Percentiles rank a stretch among this genome's conserved stretches.
Evolutionary conservation across 2,329 filamentous ascomycete species (phyloP).

Genomic region (Rhexocercosporidium sp.): DNA sequence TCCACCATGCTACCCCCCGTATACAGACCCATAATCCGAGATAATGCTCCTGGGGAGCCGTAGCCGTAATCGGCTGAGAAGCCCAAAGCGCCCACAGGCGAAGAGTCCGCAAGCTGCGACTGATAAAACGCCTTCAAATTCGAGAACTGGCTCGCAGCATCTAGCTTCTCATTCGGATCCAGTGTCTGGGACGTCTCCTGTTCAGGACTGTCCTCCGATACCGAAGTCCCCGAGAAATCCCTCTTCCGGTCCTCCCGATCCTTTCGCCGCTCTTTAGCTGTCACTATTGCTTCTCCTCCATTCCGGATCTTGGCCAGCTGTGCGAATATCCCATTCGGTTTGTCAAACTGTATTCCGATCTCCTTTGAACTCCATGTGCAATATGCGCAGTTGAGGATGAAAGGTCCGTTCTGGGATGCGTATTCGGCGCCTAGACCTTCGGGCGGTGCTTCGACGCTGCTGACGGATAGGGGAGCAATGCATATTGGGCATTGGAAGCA

Average conservation of each 20-base stretch:
- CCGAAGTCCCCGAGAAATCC: conserved; percentile 31
- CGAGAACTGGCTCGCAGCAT: conserved; percentile 73
- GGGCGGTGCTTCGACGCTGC: conserved; percentile 62
- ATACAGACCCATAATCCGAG: conserved; percentile 91
- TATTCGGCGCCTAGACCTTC: conserved; percentile 43
- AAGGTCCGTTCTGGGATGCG: conserved; percentile 60
- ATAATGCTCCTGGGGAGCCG: conserved; percentile 79
- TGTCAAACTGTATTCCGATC: conserved; percentile 88
- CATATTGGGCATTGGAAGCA: conserved; percentile 96
- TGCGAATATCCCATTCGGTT: conserved; percentile 81
- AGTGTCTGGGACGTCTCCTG: conserved; percentile 45
- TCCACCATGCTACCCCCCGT: conserved; percentile 65
- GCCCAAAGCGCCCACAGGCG: conserved; percentile 58
- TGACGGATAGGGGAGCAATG: conserved; percentile 78
- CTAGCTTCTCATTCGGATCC: conserved; percentile 48
- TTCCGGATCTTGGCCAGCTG: conserved; percentile 77
- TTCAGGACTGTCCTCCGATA: conserved; percentile 39
- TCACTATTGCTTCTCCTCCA: conserved; percentile 58
- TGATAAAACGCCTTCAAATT: conserved; percentile 83
- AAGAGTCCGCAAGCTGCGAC: conserved; percentile 71
- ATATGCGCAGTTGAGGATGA: conserved; percentile 83
- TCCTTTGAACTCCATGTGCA: conserved; percentile 94
- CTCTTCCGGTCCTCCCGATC: conserved; percentile 36
- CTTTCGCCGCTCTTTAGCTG: conserved; percentile 48
- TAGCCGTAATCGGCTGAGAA: conserved; percentile 61